Evolutionary conservation across 495 filamentous ascomycete genomes (phyloP).

Genomic region (Xylaria bambusicola): DNA sequence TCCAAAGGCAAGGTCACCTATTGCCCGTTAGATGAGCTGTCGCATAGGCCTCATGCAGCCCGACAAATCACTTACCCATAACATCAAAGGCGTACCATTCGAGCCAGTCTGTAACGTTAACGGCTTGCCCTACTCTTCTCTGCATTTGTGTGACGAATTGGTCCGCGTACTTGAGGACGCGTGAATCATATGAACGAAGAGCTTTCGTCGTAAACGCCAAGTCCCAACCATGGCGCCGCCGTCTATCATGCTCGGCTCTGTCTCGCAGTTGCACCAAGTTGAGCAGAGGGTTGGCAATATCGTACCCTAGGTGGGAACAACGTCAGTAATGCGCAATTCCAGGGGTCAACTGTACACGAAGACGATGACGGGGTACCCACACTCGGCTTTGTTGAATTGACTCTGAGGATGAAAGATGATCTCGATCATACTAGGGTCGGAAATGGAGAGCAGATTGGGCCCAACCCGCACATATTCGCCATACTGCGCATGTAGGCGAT

Average conservation of each 20-base stretch:
- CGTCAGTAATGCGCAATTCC: neutral
- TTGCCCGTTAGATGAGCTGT: slow-evolving; percentile 24
- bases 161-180: slow-evolving; percentile 17
- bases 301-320: slow-evolving; percentile 7
- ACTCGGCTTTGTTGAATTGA: slow-evolving; percentile 16
- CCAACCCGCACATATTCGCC: slow-evolving; percentile 43
- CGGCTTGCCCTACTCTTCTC: slow-evolving; percentile 18
- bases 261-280: slow-evolving; percentile 17
- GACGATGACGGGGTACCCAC: neutral
- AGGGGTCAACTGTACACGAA: neutral
- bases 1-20: slow-evolving; percentile 16
- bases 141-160: slow-evolving; percentile 17
- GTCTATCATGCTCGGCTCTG: slow-evolving; percentile 14
- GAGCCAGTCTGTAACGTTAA: slow-evolving; percentile 49
- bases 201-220: slow-evolving; percentile 17
- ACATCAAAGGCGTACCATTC: slow-evolving; percentile 52
- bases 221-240: slow-evolving; percentile 16
- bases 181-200: slow-evolving; percentile 15
- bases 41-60: slow-evolving; percentile 23
- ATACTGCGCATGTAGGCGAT: slow-evolving; percentile 39
- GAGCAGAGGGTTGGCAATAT: slow-evolving; percentile 17
- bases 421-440: slow-evolving; percentile 23
- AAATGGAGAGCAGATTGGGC: slow-evolving; percentile 29
- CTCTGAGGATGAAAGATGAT: slow-evolving; percentile 23
- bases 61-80: slow-evolving; percentile 36